These are phyloP conservation scores for Trichoderma brevicompactum DNA, from an alignment of 2,329 filamentous ascomycete genomes.

Conservation along the genomic window DNA sequence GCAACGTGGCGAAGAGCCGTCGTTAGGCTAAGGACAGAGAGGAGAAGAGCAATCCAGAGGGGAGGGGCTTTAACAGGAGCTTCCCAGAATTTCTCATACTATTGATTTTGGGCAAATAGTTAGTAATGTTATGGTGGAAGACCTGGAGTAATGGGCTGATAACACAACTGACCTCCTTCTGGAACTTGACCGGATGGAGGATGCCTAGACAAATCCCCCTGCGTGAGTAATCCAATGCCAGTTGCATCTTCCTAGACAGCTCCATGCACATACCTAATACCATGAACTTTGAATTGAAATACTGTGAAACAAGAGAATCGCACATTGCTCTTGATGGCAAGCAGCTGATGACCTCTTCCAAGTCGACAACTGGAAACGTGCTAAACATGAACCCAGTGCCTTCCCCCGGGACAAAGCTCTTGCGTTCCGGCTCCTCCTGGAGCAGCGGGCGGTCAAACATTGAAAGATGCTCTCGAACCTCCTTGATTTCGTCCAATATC, in stretches of 20 bases:
- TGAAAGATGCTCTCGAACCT: conserved; percentile 17
- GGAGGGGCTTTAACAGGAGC: conserved; percentile 7
- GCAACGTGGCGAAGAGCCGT: background rate
- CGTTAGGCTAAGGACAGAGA: conserved; percentile 5
- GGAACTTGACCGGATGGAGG: conserved; percentile 15
- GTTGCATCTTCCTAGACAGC: too few species aligned
- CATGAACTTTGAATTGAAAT: conserved; percentile 17
- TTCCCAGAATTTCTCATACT: conserved; percentile 22
- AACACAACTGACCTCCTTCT: conserved; percentile 1
- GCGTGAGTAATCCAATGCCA: background rate
- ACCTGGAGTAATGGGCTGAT: too few species aligned
- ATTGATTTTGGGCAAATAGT: background rate
- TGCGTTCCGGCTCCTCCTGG: conserved; percentile 1
- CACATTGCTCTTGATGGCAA: background rate
- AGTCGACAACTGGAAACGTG: background rate
- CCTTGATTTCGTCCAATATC: conserved; percentile 17
- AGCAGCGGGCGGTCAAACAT: background rate
- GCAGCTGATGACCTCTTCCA: background rate
- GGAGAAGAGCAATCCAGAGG: conserved; percentile 7
- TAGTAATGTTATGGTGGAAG: background rate
- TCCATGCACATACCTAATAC: background rate
- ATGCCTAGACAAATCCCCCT: background rate
- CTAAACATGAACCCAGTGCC: background rate
- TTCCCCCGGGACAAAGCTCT: background rate
- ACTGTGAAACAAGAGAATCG: conserved; percentile 10